Conservation (phyloP, 805 yeast genomes). For the Teunomyces panamensis region DNA sequence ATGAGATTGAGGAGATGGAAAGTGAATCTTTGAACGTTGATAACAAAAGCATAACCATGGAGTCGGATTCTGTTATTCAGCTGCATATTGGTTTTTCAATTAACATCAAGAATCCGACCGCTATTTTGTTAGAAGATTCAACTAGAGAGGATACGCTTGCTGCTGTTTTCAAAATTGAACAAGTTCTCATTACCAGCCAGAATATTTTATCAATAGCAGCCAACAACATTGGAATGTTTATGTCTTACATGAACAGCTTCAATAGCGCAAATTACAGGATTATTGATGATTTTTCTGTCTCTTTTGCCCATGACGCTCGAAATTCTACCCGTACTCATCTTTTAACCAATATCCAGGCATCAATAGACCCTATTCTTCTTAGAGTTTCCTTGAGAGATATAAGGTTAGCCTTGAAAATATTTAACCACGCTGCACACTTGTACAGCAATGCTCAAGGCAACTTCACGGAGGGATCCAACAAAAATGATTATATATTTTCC, state of each 20-base stretch:
- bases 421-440: slow-evolving; percentile 65
- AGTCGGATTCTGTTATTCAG: background rate
- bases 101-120: slow-evolving; percentile 72
- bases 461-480: slow-evolving; percentile 8
- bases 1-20: background rate
- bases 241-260: slow-evolving; percentile 68
- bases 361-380: slow-evolving; percentile 76
- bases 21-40: background rate
- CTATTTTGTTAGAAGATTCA: slow-evolving; percentile 80
- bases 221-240: slow-evolving; percentile 80
- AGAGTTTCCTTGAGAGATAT: slow-evolving; percentile 87
- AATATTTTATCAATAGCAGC: slow-evolving; percentile 64
- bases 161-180: slow-evolving; percentile 83
- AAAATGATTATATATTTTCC: slow-evolving; percentile 43
- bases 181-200: slow-evolving; percentile 66
- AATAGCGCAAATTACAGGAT: slow-evolving; percentile 66
- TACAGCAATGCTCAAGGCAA: slow-evolving; percentile 29
- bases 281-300: slow-evolving; percentile 84
- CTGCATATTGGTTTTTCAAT: slow-evolving; percentile 50
- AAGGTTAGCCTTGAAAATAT: slow-evolving; percentile 68
- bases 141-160: slow-evolving; percentile 72
- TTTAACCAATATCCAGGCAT: slow-evolving; percentile 61
- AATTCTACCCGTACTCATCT: slow-evolving; percentile 58
- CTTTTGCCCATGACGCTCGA: slow-evolving; percentile 68
- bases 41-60: background rate